These are phyloP conservation scores for Auricularia cornea DNA, from an alignment of 768 basidiomycete genomes.

Conservation along the genomic window DNA sequence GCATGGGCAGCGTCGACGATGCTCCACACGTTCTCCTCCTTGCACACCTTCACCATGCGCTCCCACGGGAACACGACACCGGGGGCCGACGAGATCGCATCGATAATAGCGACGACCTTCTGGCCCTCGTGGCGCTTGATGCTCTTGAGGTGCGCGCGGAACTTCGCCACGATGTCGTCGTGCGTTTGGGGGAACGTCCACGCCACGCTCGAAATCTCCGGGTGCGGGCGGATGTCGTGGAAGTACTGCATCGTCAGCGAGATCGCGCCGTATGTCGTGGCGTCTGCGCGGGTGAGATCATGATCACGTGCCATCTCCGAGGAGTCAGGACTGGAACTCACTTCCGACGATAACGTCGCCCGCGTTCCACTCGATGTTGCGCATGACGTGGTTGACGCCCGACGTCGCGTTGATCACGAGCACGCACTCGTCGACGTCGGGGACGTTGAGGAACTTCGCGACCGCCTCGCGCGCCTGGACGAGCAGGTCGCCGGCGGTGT, in stretches of 20 bases:
- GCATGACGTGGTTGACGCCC: slow-evolving; percentile 57
- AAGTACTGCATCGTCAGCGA: slow-evolving; percentile 43
- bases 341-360: slow-evolving; percentile 60
- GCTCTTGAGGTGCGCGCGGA: slow-evolving; percentile 30
- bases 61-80: slow-evolving; percentile 63
- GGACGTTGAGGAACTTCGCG: slow-evolving; percentile 21
- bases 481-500: slow-evolving; percentile 17
- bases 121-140: slow-evolving; percentile 21
- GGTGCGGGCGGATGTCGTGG: slow-evolving; percentile 46
- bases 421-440: slow-evolving; percentile 22
- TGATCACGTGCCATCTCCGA: background rate
- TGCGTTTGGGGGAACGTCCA: slow-evolving; percentile 52
- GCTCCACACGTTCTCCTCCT: slow-evolving; percentile 51
- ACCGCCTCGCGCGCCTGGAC: slow-evolving; percentile 17
- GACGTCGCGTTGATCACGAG: slow-evolving; percentile 53
- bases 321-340: too few relatives aligned
- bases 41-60: slow-evolving; percentile 55
- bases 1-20: slow-evolving; percentile 78
- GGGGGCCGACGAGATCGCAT: slow-evolving; percentile 55
- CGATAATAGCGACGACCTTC: slow-evolving; percentile 62
- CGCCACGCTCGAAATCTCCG: slow-evolving; percentile 38
- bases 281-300: slow-evolving; percentile 27
- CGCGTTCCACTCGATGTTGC: slow-evolving; percentile 58
- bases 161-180: slow-evolving; percentile 43
- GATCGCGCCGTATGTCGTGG: slow-evolving; percentile 51